A percentile compares a stretch with the other conserved stretches of the same genome.
These are phyloP conservation scores for Aureoboletus auriporus DNA, from an alignment of 768 basidiomycete species.

Conservation along the genomic window DNA sequence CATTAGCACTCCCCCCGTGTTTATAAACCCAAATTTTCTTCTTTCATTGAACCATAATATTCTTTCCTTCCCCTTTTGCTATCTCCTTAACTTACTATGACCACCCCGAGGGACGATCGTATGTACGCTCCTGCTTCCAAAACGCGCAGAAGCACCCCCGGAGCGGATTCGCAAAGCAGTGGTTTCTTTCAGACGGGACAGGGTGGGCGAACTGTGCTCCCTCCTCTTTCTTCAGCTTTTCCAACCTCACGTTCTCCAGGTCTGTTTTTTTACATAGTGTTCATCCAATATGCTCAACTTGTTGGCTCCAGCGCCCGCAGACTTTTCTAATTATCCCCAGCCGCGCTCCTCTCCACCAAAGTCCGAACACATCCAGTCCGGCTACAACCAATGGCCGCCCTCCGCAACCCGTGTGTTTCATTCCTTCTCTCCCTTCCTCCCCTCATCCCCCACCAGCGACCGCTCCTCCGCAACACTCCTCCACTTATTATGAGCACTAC, in stretches of 20 bases:
- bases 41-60: constrained; percentile 42
- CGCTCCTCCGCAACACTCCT: constrained; percentile 47
- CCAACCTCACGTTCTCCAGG: constrained; percentile 89
- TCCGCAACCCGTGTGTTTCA: constrained; percentile 31
- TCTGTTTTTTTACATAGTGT: constrained; percentile 64
- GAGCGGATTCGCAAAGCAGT: constrained; percentile 55
- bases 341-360: constrained; percentile 61
- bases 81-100: constrained; percentile 59
- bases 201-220: constrained; percentile 87
- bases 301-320: constrained; percentile 56
- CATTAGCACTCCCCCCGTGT: constrained; percentile 37
- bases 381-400: constrained; percentile 44
- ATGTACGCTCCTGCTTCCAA: constrained; percentile 62
- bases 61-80: constrained; percentile 50
- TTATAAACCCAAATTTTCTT: constrained; percentile 53
- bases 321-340: constrained; percentile 58
- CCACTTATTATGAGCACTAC: constrained; percentile 52
- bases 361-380: constrained; percentile 50
- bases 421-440: constrained; percentile 8
- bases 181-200: constrained; percentile 74
- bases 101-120: constrained; percentile 68
- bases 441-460: constrained; percentile 12
- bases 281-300: constrained; percentile 55
- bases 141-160: constrained; percentile 61
- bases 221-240: constrained; percentile 81